Conservation (phyloP, 768 basidiomycete species). For the Tulasnella sp. region DNA sequence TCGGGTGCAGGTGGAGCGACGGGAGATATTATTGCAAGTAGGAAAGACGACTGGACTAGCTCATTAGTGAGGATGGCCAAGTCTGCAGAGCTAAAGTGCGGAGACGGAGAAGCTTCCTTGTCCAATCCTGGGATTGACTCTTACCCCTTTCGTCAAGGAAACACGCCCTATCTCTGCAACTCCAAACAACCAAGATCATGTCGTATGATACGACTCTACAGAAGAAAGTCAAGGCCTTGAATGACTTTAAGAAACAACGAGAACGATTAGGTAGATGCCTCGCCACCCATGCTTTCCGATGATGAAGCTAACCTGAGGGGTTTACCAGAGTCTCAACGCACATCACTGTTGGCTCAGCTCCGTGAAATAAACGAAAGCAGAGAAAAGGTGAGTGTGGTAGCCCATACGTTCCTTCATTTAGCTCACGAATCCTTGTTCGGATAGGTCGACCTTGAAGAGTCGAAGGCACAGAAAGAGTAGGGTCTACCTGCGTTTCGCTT, state of each 20-base stretch:
- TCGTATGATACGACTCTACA: slow-evolving; percentile 81
- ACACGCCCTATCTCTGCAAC: slow-evolving; percentile 78
- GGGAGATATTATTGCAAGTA: slow-evolving; percentile 57
- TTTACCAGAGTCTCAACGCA: slow-evolving; percentile 71
- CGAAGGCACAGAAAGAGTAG: slow-evolving; percentile 70
- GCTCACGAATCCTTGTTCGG: slow-evolving; percentile 41
- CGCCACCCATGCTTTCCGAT: background rate
- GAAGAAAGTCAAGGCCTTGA: slow-evolving; percentile 74
- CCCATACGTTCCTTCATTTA: background rate
- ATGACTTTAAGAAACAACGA: slow-evolving; percentile 82
- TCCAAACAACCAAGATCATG: slow-evolving; percentile 85
- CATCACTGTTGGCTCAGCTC: slow-evolving; percentile 66
- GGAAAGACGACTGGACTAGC: slow-evolving; percentile 79
- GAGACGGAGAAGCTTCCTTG: slow-evolving; percentile 35
- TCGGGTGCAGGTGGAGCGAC: slow-evolving; percentile 26
- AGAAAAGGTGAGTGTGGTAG: slow-evolving; percentile 58
- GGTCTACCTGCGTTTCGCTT: slow-evolving; percentile 37
- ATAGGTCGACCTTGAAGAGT: slow-evolving; percentile 70
- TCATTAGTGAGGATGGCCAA: slow-evolving; percentile 84
- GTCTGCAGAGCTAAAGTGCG: slow-evolving; percentile 86
- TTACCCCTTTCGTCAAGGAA: slow-evolving; percentile 50
- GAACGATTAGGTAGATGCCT: slow-evolving; percentile 58
- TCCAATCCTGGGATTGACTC: slow-evolving; percentile 23
- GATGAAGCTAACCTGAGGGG: background rate
- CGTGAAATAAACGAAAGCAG: slow-evolving; percentile 80